These are phyloP conservation scores for Pestalotiopsis sp. DNA, from an alignment of 2,329 filamentous ascomycete genomes.

Conservation along the genomic window DNA sequence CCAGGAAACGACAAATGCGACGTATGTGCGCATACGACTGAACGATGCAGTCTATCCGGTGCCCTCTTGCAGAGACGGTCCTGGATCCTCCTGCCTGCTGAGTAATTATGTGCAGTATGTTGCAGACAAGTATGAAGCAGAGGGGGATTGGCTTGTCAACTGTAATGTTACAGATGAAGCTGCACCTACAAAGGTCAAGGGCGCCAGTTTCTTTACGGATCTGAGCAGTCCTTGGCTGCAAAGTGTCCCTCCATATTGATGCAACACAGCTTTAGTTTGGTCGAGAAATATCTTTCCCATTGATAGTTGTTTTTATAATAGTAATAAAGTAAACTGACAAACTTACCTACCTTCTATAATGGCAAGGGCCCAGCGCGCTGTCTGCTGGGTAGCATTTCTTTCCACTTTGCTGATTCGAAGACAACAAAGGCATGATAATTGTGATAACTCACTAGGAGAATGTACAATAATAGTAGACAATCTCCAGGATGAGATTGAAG, in stretches of 20 bases:
- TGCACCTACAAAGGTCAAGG: conserved; percentile 42
- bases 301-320: no score
- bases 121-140: conserved; percentile 44
- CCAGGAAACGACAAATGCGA: conserved; percentile 30
- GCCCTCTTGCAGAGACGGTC: conserved; percentile 55
- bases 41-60: conserved; percentile 67
- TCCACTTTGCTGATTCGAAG: no score
- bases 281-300: neutral
- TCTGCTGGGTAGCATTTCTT: no score
- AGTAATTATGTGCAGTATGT: conserved; percentile 48
- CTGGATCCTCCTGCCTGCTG: conserved; percentile 55
- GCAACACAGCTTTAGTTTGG: neutral
- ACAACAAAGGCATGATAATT: no score
- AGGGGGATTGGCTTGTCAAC: conserved; percentile 51
- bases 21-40: conserved; percentile 58
- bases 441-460: no score
- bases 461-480: no score
- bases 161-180: conserved; percentile 47
- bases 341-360: no score
- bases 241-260: conserved; percentile 21
- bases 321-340: no score
- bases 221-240: conserved; percentile 40
- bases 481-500: no score
- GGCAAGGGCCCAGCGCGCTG: no score
- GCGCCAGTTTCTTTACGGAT: conserved; percentile 53